Base-by-base conservation (phyloP, 257 asterid genomes). In the Solanum neorickii region DNA sequence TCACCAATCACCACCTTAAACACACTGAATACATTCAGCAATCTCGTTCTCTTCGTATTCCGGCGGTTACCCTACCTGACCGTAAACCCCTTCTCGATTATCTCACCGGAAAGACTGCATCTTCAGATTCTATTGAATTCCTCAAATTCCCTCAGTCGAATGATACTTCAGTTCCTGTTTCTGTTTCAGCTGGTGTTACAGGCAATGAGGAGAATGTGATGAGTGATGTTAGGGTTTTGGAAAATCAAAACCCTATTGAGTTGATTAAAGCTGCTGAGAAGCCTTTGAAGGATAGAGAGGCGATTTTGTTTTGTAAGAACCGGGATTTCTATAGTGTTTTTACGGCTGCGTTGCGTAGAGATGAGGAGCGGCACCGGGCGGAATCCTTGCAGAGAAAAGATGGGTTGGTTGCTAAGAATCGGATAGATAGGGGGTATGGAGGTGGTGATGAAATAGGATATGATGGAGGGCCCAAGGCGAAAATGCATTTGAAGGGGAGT, bases 341-440 rank as follows among this genome's bases (percentile, higher is more conserved):
- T 86, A 92, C 94, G 5, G 86, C 98, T 3, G 98, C 99, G 14
- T 84, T 91, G 70, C 92, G 92, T 89, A 90, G 98, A 72, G 99
- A 97, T 9, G 99, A 96, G 93, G 99, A 97, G 89, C 89, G 95
- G 87, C 98, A 93, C 68, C 86, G 94, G 87, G 89, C 73, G 62
- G 99, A 97, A 65, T 92, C 94, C 7, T 90, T 95, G 84, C 97
- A 96, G 96, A 92, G 99, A 92, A 97, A 96, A 88, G 98, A 97
- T 88, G 94, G 94, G 59, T 93, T 96, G 10, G 99, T 96, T 37
- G 98, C 99, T 0, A 97, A 97, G 92, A 97, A 91, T 83, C 82
- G 99, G 88, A 94, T 97, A 52, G 99, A 95, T 89, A 94, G 98
- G 65, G 92, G 88, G 60, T 72, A 73, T 42, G 88, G 84, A 18